phyloP scores from a whole-genome alignment of 305 asterid species.

The Fraxinus floribunda region DNA sequence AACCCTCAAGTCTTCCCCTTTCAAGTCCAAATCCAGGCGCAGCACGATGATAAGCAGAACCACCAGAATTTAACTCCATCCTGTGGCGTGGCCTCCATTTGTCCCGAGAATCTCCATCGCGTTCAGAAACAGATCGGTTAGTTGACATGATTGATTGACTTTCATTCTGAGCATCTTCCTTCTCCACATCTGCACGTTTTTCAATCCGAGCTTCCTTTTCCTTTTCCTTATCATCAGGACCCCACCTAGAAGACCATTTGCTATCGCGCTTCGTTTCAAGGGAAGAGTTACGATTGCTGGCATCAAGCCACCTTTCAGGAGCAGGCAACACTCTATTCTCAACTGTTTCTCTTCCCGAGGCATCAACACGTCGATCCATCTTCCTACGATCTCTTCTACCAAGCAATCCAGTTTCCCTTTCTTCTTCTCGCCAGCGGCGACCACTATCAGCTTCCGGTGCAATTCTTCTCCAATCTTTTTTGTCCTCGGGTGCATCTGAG shows the following conservation, averaged over 20 bases:
- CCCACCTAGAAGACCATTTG: conserved; percentile 98
- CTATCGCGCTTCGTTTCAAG: conserved; percentile 83
- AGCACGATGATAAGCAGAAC: conserved; percentile 63
- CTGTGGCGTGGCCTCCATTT: conserved; percentile 99
- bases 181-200: conserved; percentile 67
- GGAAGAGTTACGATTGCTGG: conserved; percentile 58
- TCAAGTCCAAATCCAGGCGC: conserved; percentile 97
- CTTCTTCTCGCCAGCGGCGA: conserved; percentile 99
- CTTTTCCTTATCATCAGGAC: conserved; percentile 96
- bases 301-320: conserved; percentile 81
- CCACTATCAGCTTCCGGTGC: conserved; percentile 72
- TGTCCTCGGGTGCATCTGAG: conserved; percentile 69
- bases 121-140: conserved; percentile 64
- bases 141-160: conserved; percentile 51
- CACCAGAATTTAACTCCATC: conserved; percentile 77
- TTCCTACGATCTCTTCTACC: conserved; percentile 93
- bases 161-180: conserved; percentile 69
- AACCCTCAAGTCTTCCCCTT: conserved; percentile 72
- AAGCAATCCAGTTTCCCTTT: conserved; percentile 98
- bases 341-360: conserved; percentile 64
- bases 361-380: conserved; percentile 75
- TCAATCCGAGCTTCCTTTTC: conserved; percentile 80
- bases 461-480: conserved; percentile 77
- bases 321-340: conserved; percentile 63
- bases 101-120: conserved; percentile 90